A percentile compares a stretch with the other conserved stretches of the same genome.
phyloP scores from a whole-genome alignment of 768 basidiomycete genomes.

The Suillus clintonianus region DNA sequence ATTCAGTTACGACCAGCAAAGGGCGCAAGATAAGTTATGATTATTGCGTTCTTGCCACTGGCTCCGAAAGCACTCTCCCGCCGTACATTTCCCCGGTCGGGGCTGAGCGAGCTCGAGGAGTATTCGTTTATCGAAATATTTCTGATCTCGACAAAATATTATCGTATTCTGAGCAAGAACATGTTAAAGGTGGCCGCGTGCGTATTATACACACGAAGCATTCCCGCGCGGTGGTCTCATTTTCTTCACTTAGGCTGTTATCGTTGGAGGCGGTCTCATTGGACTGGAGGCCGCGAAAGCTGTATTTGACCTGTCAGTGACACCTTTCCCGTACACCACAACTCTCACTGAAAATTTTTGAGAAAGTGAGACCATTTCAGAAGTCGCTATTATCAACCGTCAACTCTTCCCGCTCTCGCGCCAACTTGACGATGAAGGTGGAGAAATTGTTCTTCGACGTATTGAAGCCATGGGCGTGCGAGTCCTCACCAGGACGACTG shows the following conservation, averaged over 20 bases:
- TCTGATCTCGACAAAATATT: constrained; percentile 67
- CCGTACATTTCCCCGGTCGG: constrained; percentile 49
- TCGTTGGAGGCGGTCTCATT: constrained; percentile 72
- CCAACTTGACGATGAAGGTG: constrained; percentile 57
- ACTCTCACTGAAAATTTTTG: neutral
- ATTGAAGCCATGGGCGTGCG: constrained; percentile 63
- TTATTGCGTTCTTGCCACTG: constrained; percentile 68
- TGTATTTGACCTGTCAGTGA: constrained; percentile 52
- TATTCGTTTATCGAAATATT: constrained; percentile 75
- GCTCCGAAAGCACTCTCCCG: constrained; percentile 65
- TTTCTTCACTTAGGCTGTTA: constrained; percentile 35
- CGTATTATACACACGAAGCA: constrained; percentile 4
- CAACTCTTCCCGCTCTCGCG: constrained; percentile 55
- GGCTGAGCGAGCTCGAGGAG: constrained; percentile 46
- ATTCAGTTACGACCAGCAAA: constrained; percentile 49
- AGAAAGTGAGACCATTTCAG: constrained; percentile 34
- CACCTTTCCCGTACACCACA: neutral
- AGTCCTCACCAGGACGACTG: constrained; percentile 46
- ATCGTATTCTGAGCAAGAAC: constrained; percentile 49
- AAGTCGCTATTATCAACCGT: constrained; percentile 57
- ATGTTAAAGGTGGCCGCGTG: constrained; percentile 37
- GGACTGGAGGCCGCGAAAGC: constrained; percentile 80
- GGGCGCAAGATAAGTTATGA: constrained; percentile 53
- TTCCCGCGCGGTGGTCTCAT: neutral
- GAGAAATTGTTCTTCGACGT: constrained; percentile 60